Conservation (phyloP, 2,329 filamentous ascomycete genomes). For the Paraconiothyrium sp. region DNA sequence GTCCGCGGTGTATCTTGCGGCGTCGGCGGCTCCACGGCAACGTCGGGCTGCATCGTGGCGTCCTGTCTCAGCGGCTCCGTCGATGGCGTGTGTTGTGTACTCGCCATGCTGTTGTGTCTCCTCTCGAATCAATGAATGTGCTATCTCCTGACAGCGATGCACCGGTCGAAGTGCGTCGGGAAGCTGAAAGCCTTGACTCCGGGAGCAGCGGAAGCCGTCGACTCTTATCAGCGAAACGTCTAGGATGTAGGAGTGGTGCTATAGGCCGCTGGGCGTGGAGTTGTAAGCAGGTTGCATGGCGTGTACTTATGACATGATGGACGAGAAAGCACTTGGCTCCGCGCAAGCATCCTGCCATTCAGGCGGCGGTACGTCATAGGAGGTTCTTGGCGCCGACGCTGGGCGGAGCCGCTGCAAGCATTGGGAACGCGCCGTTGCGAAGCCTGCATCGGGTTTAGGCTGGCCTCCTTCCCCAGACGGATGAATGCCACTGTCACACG, state of each 20-base stretch:
- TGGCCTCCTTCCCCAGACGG: background rate
- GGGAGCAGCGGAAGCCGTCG: slow-evolving; percentile 36
- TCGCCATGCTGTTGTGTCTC: slow-evolving; percentile 32
- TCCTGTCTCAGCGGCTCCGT: slow-evolving; percentile 39
- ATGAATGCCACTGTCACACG: slow-evolving; percentile 1
- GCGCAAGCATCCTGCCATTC: slow-evolving; percentile 17
- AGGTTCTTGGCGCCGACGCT: slow-evolving; percentile 18
- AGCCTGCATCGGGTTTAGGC: slow-evolving; percentile 2
- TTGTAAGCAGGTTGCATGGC: slow-evolving; percentile 25
- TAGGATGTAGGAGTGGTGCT: background rate
- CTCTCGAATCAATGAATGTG: background rate
- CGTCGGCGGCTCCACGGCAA: slow-evolving; percentile 22
- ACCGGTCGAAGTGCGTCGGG: slow-evolving; percentile 1
- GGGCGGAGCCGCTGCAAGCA: slow-evolving; percentile 1
- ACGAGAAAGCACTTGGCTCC: slow-evolving; percentile 12
- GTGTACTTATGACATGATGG: slow-evolving; percentile 10
- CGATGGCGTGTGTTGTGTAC: slow-evolving; percentile 34
- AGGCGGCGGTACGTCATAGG: slow-evolving; percentile 20
- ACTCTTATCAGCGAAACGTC: slow-evolving; percentile 25
- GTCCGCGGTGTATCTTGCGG: slow-evolving; percentile 17
- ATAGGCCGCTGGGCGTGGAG: slow-evolving; percentile 7
- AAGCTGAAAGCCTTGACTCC: slow-evolving; percentile 28
- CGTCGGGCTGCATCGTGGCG: background rate
- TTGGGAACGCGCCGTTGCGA: background rate
- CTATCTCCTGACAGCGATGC: slow-evolving; percentile 4